These are phyloP conservation scores for Aspergillus leporis DNA, from an alignment of 495 filamentous ascomycete genomes.

Conservation along the genomic window DNA sequence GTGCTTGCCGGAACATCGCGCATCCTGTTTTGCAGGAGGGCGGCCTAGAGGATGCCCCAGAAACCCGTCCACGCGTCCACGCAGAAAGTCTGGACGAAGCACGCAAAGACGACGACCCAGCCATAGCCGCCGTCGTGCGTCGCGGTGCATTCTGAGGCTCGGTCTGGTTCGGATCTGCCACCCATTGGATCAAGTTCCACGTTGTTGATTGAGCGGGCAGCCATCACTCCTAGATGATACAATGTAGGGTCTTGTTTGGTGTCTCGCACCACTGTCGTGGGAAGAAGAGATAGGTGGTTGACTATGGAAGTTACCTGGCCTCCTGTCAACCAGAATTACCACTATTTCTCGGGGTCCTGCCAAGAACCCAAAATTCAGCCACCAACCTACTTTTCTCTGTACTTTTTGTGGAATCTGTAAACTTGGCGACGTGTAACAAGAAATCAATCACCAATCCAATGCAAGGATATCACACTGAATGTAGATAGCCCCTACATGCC, in stretches of 20 bases:
- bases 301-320: no score
- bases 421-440: no score
- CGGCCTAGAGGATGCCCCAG: background rate
- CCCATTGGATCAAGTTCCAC: background rate
- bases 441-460: no score
- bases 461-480: no score
- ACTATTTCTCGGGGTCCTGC: no score
- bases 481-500: no score
- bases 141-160: background rate
- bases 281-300: no score
- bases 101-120: background rate
- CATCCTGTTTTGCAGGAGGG: background rate
- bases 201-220: background rate
- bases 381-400: no score
- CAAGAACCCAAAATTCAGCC: no score
- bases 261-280: no score
- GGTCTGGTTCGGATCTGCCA: background rate
- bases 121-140: background rate
- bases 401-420: no score
- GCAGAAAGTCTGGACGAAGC: slow-evolving; percentile 3
- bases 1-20: background rate
- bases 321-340: no score
- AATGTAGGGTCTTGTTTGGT: background rate
- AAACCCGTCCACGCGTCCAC: background rate
- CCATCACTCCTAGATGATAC: background rate